Conservation (phyloP, 306 rosid genomes). For the Cicer arietinum region DNA sequence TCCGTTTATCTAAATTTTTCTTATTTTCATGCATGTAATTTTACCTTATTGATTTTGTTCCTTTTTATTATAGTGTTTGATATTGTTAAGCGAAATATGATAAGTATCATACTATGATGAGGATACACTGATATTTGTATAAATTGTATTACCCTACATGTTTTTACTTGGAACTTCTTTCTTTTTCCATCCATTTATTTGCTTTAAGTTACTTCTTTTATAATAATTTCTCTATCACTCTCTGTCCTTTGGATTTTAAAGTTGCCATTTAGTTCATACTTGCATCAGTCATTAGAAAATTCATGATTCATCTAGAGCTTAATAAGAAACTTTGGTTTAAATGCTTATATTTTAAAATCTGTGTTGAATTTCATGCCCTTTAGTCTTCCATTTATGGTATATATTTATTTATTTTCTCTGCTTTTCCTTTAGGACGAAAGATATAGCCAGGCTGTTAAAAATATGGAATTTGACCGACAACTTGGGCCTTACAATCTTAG, state of each 20-base stretch:
- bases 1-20: conserved; percentile 7
- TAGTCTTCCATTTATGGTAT: conserved; percentile 14
- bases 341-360: neutral
- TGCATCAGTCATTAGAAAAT: conserved; percentile 9
- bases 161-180: conserved; percentile 13
- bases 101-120: conserved; percentile 24
- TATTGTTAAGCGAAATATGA: conserved; percentile 28
- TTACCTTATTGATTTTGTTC: conserved; percentile 12
- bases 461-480: conserved; percentile 81
- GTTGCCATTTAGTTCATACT: neutral
- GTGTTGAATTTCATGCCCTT: conserved; percentile 2
- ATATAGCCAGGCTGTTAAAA: conserved; percentile 67
- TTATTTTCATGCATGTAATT: neutral
- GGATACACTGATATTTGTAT: neutral
- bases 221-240: neutral
- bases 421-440: conserved; percentile 66
- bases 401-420: conserved; percentile 25
- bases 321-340: conserved; percentile 8
- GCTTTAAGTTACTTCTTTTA: neutral
- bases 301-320: neutral
- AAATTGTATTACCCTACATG: neutral
- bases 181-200: conserved; percentile 7
- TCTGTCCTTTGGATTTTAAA: conserved; percentile 1
- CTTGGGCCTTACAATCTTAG: conserved; percentile 85
- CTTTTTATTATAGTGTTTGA: neutral